Evolutionary conservation across 1,284 basidiomycete genomes (phyloP), one percentile per base, ranked within the genome.

Genomic region (Coniferiporia sulphurascens): DNA sequence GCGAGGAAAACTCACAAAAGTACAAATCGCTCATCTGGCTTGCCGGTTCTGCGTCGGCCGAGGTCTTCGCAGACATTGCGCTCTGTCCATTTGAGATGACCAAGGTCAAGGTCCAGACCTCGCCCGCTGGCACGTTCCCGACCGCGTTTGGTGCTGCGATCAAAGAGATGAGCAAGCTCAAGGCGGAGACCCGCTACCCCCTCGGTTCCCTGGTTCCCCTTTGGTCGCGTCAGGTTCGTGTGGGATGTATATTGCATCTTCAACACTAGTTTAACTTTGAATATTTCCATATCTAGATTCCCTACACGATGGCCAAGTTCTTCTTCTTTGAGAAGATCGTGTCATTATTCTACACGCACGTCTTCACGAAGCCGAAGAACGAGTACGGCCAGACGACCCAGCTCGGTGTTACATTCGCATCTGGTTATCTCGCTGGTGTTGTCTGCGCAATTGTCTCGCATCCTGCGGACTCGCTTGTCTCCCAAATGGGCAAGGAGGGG

Each of bases 11-110:
- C n/a, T 80, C 93, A 15, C 74, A 83, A 59, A 84, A 90, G 69
- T 93, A 98, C 87, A 93, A 98, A 76, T 89, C 91, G 66, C 83
- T 83, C 61, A 94, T 99, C 77, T 98, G 96, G 89, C 86, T 97
- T 65, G 93, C 86, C 50, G 93, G 90, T 69, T 96, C 96, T 36
- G 91, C 91, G 60, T 92, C 93, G 52, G 94, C 95, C 57, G 95
- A 97, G 72, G 86, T 95, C 77, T 95, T 98, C 73, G 96, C 96
- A 66, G 93, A 97, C 69, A 87, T 96, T 66, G 88, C 87, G 38
- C 84, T 91, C 56, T 91, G 88, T 75, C 89, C 88, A 58, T 73
- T 90, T 43, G 89, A 91, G 72, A 91, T 91, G 89, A 86, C 85
- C 72, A 91, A 91, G 74, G 87, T 91, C 79, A 89, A 88, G 76